These are phyloP conservation scores for Fonsecaea pugnacius DNA, from an alignment of 2,329 filamentous ascomycete species.

Conservation along the genomic window DNA sequence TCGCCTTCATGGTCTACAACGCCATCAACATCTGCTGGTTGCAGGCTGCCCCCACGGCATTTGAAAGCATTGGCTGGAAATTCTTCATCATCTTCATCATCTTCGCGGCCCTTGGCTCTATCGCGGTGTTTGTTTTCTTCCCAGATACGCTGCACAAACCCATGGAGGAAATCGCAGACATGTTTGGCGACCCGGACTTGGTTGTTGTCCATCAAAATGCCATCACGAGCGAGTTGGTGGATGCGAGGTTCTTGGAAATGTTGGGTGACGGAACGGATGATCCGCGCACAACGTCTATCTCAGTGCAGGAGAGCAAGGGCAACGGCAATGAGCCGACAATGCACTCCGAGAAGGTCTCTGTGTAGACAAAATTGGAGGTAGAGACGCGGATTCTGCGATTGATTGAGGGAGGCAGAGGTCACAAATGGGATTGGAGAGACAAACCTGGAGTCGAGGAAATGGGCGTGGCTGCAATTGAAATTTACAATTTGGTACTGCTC, in stretches of 20 bases:
- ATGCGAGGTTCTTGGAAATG: background rate
- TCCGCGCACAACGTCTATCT: background rate
- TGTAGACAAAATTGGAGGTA: background rate
- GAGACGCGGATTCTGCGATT: background rate
- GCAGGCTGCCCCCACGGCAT: conserved; percentile 36
- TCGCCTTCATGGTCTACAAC: conserved; percentile 30
- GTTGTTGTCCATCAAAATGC: conserved; percentile 7
- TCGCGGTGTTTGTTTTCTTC: background rate
- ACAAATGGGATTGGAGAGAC: background rate
- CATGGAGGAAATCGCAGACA: conserved; percentile 18
- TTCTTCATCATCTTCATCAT: conserved; percentile 24
- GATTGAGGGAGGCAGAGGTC: background rate
- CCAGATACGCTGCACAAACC: conserved; percentile 14
- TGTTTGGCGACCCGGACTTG: conserved; percentile 14
- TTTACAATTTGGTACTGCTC: background rate
- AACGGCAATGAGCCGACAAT: background rate
- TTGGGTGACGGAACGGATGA: background rate
- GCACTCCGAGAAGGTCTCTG: background rate
- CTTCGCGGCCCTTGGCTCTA: background rate
- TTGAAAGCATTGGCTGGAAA: conserved; percentile 28
- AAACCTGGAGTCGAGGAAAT: background rate
- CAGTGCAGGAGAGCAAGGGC: background rate
- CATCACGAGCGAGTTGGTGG: background rate
- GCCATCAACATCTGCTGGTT: conserved; percentile 30
- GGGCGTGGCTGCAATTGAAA: background rate